Conservation (phyloP, 495 filamentous ascomycete species). For the Penicillium ucsense region DNA sequence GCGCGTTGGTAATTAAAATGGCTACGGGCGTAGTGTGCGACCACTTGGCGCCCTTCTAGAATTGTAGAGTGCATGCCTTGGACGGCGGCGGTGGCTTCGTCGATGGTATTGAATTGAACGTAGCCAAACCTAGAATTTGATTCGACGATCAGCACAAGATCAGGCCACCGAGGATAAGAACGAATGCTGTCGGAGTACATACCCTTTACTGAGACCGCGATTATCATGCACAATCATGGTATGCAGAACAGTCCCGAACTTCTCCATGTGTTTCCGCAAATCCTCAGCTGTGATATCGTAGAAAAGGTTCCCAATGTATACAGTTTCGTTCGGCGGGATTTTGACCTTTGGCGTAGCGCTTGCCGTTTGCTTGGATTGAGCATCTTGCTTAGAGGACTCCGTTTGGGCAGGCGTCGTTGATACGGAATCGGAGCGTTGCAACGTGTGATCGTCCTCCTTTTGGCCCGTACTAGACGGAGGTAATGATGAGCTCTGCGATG, state of each 20-base stretch:
- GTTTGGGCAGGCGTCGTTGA: background rate
- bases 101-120: slow-evolving; percentile 51
- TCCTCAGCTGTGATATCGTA: slow-evolving; percentile 73
- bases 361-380: background rate
- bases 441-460: too few relatives aligned
- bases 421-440: too few relatives aligned
- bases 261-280: slow-evolving; percentile 53
- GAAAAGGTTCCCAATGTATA: slow-evolving; percentile 81
- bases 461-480: too few relatives aligned
- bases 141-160: background rate
- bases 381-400: background rate
- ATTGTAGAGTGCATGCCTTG: slow-evolving; percentile 55
- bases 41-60: slow-evolving; percentile 69
- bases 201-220: slow-evolving; percentile 78
- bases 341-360: background rate
- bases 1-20: slow-evolving; percentile 10
- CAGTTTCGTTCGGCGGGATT: slow-evolving; percentile 15
- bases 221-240: slow-evolving; percentile 54
- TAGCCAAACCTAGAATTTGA: slow-evolving; percentile 62
- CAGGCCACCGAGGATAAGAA: background rate
- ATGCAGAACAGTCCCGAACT: slow-evolving; percentile 51
- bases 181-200: background rate
- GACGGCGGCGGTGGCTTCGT: slow-evolving; percentile 52
- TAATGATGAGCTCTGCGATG: too few relatives aligned
- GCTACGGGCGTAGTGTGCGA: slow-evolving; percentile 45